A percentile compares a stretch with the other conserved stretches of the same genome.
These are phyloP conservation scores for Sparassis latifolia DNA, from an alignment of 1,284 basidiomycete genomes.

Conservation along the genomic window DNA sequence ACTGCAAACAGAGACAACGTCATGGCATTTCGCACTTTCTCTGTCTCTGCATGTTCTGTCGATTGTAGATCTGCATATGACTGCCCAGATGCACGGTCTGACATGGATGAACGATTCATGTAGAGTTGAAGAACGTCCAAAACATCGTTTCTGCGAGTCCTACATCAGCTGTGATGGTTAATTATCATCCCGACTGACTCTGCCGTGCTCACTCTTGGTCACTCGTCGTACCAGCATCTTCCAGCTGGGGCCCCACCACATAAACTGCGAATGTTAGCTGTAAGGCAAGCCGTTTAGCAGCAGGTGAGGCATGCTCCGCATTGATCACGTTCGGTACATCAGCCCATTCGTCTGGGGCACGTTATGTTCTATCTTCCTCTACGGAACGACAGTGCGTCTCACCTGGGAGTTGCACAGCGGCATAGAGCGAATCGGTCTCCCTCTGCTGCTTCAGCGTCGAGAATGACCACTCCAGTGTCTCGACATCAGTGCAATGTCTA, in stretches of 20 bases:
- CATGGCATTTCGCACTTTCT: constrained; percentile 41
- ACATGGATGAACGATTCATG: neutral
- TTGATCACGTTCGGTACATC: constrained; percentile 37
- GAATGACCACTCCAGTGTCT: constrained; percentile 12
- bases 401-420: constrained; percentile 64
- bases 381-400: constrained; percentile 8
- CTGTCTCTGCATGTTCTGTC: constrained; percentile 26
- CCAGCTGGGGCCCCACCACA: constrained; percentile 39
- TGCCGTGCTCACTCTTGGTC: too few relatives aligned
- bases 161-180: too few relatives aligned
- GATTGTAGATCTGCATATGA: neutral
- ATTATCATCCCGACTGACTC: too few relatives aligned
- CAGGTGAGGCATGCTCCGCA: constrained; percentile 46
- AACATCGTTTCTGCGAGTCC: too few relatives aligned
- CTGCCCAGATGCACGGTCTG: neutral
- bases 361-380: too few relatives aligned
- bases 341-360: constrained; percentile 42
- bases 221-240: neutral
- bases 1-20: constrained; percentile 50
- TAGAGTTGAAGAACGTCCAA: neutral
- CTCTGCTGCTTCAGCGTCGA: constrained; percentile 32
- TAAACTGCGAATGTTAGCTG: constrained; percentile 48
- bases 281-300: constrained; percentile 49
- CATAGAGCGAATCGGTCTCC: constrained; percentile 44
- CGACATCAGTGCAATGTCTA: constrained; percentile 7